Conservation (phyloP, 2,329 filamentous ascomycete genomes). For the Colletotrichum viniferum region DNA sequence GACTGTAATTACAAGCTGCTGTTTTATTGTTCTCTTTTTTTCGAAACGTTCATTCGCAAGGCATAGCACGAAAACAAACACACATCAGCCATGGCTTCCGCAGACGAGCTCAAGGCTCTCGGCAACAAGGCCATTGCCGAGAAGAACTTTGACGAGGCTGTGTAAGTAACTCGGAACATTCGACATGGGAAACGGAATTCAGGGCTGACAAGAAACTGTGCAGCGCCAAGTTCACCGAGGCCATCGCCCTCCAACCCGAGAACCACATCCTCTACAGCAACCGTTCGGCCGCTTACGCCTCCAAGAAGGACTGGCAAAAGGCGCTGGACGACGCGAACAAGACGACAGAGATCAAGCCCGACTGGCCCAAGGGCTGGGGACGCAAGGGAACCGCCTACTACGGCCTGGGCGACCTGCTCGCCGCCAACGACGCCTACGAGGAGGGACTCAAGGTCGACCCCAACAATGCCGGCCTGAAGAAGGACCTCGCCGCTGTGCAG, state of each 20-base stretch:
- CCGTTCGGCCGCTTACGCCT: constrained; percentile 86
- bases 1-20: neutral
- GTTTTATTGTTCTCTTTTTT: neutral
- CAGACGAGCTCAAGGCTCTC: constrained; percentile 88
- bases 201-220: constrained; percentile 22
- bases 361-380: constrained; percentile 97
- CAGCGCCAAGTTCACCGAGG: constrained; percentile 93
- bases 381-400: constrained; percentile 92
- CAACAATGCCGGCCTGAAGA: constrained; percentile 90
- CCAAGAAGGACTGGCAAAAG: constrained; percentile 84
- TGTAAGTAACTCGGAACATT: constrained; percentile 65
- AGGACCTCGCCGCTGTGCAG: constrained; percentile 82
- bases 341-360: constrained; percentile 91
- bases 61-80: neutral
- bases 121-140: constrained; percentile 98
- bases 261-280: constrained; percentile 99
- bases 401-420: constrained; percentile 83
- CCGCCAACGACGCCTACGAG: constrained; percentile 88
- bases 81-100: constrained; percentile 54
- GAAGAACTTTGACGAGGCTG: constrained; percentile 94
- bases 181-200: neutral
- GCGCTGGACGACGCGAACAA: constrained; percentile 91
- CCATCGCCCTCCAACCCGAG: constrained; percentile 82
- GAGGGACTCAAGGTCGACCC: constrained; percentile 93
- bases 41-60: neutral